These are phyloP conservation scores for Coniferiporia weirii DNA, from an alignment of 1,284 basidiomycete genomes.

Conservation along the genomic window DNA sequence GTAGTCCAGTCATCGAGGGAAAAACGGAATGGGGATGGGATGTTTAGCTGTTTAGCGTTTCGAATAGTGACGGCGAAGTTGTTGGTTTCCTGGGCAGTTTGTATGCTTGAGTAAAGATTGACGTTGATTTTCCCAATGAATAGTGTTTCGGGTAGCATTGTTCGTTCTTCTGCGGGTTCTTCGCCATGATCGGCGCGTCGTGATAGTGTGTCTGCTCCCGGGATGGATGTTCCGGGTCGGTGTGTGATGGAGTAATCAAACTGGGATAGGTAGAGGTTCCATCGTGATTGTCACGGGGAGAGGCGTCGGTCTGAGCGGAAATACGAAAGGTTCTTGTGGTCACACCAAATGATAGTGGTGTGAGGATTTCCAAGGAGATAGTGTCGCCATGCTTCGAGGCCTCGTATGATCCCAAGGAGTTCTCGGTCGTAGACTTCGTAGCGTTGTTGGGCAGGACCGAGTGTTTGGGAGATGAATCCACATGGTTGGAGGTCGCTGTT, in stretches of 20 bases:
- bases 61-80: not conserved
- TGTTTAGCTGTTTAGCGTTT: not conserved
- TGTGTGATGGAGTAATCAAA: slow-evolving; percentile 36
- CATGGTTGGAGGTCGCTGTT: not conserved
- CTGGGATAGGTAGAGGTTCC: slow-evolving; percentile 31
- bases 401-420: not conserved
- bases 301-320: not conserved
- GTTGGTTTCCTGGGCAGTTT: not conserved
- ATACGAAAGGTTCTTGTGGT: not conserved
- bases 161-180: slow-evolving; percentile 28
- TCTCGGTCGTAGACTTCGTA: not conserved
- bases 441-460: not conserved
- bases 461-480: not conserved
- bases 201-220: slow-evolving; percentile 36
- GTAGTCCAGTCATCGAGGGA: slow-evolving; percentile 16
- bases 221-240: slow-evolving; percentile 31
- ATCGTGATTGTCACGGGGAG: slow-evolving; percentile 32
- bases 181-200: slow-evolving; percentile 30
- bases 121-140: slow-evolving; percentile 20
- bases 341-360: not conserved
- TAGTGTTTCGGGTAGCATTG: slow-evolving; percentile 26
- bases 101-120: not conserved
- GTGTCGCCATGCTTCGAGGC: not conserved
- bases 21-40: not conserved
- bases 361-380: not conserved